These are phyloP conservation scores for Berberis vulgaris DNA, from an alignment of 164 flowering plant genomes.

Conservation along the genomic window DNA sequence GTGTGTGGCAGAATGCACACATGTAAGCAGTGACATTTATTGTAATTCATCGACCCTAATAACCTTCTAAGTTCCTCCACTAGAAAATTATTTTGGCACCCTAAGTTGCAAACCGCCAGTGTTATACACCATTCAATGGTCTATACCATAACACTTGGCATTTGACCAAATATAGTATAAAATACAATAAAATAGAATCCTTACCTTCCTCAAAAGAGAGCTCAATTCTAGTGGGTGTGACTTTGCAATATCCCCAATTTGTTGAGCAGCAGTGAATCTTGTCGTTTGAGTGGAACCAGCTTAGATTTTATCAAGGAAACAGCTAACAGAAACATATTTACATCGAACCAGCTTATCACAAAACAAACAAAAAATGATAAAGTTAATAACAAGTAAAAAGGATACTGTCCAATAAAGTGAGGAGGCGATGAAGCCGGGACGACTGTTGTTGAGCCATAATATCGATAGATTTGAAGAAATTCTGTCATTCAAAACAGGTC, in stretches of 20 bases:
- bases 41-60: no score
- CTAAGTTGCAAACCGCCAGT: no score
- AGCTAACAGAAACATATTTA: background rate
- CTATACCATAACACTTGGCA: no score
- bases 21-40: no score
- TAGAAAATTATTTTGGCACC: no score
- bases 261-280: conserved; percentile 88
- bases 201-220: conserved; percentile 75
- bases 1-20: no score
- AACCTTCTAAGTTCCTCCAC: no score
- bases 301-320: conserved; percentile 21
- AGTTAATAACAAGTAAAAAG: conserved; percentile 18
- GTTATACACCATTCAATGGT: no score
- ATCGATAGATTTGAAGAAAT: conserved; percentile 8
- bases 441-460: conserved; percentile 76
- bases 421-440: conserved; percentile 84
- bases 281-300: conserved; percentile 97
- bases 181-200: no score
- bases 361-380: background rate
- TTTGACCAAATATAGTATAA: no score
- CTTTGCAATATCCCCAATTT: conserved; percentile 91
- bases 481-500: conserved; percentile 18
- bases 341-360: background rate
- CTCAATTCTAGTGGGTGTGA: conserved; percentile 83
- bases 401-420: conserved; percentile 86